phyloP scores from a whole-genome alignment of 192 early-diverging fungal species.

The Umbelopsis ramanniana region DNA sequence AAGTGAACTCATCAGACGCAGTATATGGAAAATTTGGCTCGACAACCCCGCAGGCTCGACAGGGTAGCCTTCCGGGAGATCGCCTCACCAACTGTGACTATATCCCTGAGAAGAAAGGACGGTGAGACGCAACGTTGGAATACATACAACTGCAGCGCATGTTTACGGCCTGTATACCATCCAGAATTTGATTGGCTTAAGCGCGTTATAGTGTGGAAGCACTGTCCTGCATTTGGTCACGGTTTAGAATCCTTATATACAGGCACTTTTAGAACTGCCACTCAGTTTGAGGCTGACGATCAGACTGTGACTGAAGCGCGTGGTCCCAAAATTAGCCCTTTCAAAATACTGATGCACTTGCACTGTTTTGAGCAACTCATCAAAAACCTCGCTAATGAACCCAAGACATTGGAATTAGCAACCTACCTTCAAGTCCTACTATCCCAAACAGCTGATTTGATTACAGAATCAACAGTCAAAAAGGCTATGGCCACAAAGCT shows the following conservation, averaged over 20 bases:
- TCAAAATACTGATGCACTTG: conserved; percentile 6
- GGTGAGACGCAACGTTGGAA: conserved; percentile 15
- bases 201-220: conserved; percentile 8
- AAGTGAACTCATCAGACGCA: conserved; percentile 19
- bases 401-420: background rate
- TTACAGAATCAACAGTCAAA: background rate
- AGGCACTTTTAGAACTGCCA: background rate
- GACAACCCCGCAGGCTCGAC: conserved; percentile 13
- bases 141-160: conserved; percentile 12
- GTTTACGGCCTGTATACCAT: conserved; percentile 20
- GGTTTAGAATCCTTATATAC: conserved; percentile 5
- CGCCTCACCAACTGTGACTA: conserved; percentile 24
- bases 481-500: background rate
- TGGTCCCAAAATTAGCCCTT: conserved; percentile 9
- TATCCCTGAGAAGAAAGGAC: conserved; percentile 20
- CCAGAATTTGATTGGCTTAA: background rate
- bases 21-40: conserved; percentile 16
- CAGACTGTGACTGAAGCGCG: background rate
- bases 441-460: background rate
- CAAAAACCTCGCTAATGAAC: background rate
- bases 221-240: conserved; percentile 9
- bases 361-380: conserved; percentile 9
- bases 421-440: background rate
- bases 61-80: conserved; percentile 23
- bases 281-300: conserved; percentile 5